phyloP scores from a whole-genome alignment of 2,329 filamentous ascomycete genomes.

The Fusarium palustre region DNA sequence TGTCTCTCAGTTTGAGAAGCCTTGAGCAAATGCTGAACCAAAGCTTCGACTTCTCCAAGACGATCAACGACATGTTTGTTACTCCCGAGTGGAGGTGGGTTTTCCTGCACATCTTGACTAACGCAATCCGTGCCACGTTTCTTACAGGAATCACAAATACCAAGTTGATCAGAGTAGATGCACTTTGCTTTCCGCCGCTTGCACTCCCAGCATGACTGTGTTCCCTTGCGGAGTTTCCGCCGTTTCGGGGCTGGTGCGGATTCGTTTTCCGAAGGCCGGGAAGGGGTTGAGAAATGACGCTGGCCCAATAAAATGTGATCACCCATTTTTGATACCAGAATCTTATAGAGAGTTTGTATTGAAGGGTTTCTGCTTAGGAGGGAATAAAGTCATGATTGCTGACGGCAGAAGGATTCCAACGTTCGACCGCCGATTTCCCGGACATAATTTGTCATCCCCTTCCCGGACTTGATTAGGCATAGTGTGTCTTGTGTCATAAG shows the following conservation, averaged over 20 bases:
- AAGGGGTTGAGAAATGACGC: background rate
- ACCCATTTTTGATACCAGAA: conserved; percentile 19
- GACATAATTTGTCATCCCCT: conserved; percentile 23
- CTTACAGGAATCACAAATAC: conserved; percentile 59
- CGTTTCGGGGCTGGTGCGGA: conserved; percentile 29
- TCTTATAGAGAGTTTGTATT: background rate
- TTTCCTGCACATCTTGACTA: conserved; percentile 61
- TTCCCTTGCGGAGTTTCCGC: conserved; percentile 63
- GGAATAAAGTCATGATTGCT: background rate
- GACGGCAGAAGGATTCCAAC: background rate
- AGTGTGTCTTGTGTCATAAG: background rate
- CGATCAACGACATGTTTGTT: conserved; percentile 46
- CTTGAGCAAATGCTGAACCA: conserved; percentile 49
- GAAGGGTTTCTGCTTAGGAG: background rate
- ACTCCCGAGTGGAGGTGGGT: conserved; percentile 30
- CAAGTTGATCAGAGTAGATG: conserved; percentile 55
- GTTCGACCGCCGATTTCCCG: conserved; percentile 38
- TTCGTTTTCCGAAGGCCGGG: background rate
- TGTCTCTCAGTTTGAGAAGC: background rate
- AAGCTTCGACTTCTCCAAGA: conserved; percentile 52
- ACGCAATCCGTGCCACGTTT: conserved; percentile 58
- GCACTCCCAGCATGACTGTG: conserved; percentile 69
- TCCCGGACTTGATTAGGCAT: background rate
- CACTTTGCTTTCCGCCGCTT: conserved; percentile 66
- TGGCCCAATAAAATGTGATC: conserved; percentile 14